Percentiles rank a stretch among this genome's conserved stretches.
phyloP scores from a whole-genome alignment of 176 grass and related monocot species.

The Avena sativa region DNA sequence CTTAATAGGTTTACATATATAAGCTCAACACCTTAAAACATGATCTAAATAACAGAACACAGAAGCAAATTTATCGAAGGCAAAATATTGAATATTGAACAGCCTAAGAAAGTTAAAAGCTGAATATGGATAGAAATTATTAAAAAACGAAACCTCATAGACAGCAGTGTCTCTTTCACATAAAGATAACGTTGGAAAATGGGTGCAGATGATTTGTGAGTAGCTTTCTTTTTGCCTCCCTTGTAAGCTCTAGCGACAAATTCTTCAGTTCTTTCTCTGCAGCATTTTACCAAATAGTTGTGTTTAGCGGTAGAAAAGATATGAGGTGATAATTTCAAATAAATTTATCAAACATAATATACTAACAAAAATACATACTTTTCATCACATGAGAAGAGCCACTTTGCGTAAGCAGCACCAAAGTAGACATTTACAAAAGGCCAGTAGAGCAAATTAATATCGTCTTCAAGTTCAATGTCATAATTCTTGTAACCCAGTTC shows the following conservation, averaged over 20 bases:
- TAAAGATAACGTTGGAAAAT: conserved; percentile 82
- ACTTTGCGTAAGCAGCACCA: conserved; percentile 91
- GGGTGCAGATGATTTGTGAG: conserved; percentile 79
- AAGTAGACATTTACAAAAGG: conserved; percentile 97
- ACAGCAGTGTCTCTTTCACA: conserved; percentile 70
- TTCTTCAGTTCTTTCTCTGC: conserved; percentile 95
- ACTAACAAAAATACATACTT: conserved; percentile 64
- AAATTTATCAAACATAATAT: conserved; percentile 25
- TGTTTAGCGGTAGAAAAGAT: conserved; percentile 39
- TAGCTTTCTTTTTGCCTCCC: conserved; percentile 86
- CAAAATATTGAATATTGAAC: conserved; percentile 4
- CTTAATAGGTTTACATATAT: conserved; percentile 26
- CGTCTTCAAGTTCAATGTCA: conserved; percentile 65
- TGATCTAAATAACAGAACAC: conserved; percentile 1
- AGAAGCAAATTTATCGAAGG: conserved; percentile 28
- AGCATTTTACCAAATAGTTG: conserved; percentile 48
- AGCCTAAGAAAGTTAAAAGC: conserved; percentile 16
- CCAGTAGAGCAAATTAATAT: conserved; percentile 73
- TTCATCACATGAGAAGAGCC: conserved; percentile 89
- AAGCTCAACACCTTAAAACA: conserved; percentile 17
- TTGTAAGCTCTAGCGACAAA: conserved; percentile 96
- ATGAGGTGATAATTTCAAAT: conserved; percentile 9
- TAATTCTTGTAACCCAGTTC: conserved; percentile 90
- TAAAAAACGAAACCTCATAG: conserved; percentile 60
- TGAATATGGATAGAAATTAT: conserved; percentile 10